These are phyloP conservation scores for Phytophthora foliorum DNA, from an alignment of 352 stramenopile species.

Conservation along the genomic window DNA sequence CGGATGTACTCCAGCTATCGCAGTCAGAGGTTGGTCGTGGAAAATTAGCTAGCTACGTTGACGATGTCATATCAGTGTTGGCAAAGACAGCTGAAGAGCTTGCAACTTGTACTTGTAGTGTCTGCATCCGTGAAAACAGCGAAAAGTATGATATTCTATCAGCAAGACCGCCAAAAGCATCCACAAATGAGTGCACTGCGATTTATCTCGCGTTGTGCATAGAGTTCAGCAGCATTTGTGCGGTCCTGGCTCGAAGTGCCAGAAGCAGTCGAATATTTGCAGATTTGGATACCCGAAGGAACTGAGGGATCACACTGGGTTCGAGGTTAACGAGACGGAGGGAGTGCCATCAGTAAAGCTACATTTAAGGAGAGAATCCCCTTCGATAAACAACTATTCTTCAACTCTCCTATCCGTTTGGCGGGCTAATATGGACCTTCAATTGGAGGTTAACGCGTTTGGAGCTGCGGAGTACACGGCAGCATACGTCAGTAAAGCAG, in stretches of 20 bases:
- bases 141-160: too few species aligned
- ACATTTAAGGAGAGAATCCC: slow-evolving; percentile 8
- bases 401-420: slow-evolving; percentile 3
- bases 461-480: not conserved
- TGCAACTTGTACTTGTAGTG: too few species aligned
- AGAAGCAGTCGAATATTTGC: too few species aligned
- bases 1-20: slow-evolving; percentile 24
- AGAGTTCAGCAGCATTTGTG: too few species aligned
- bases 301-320: not conserved
- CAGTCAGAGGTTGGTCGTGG: slow-evolving; percentile 8
- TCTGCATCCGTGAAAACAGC: too few species aligned
- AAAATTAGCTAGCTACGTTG: slow-evolving; percentile 14
- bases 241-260: too few species aligned
- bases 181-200: too few species aligned
- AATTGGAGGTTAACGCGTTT: slow-evolving; percentile 23
- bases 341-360: slow-evolving; percentile 12
- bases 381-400: slow-evolving; percentile 25
- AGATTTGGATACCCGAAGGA: slow-evolving; percentile 24
- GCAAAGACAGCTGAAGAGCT: too few species aligned
- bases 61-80: slow-evolving; percentile 13
- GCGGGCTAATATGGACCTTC: slow-evolving; percentile 19
- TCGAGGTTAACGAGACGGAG: not conserved
- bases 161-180: too few species aligned
- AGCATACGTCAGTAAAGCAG: not conserved
- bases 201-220: too few species aligned